Percentiles rank a stretch among this genome's conserved stretches.
Evolutionary conservation across 495 filamentous ascomycete genomes (phyloP).

Genomic region (Talaromyces ruber): DNA sequence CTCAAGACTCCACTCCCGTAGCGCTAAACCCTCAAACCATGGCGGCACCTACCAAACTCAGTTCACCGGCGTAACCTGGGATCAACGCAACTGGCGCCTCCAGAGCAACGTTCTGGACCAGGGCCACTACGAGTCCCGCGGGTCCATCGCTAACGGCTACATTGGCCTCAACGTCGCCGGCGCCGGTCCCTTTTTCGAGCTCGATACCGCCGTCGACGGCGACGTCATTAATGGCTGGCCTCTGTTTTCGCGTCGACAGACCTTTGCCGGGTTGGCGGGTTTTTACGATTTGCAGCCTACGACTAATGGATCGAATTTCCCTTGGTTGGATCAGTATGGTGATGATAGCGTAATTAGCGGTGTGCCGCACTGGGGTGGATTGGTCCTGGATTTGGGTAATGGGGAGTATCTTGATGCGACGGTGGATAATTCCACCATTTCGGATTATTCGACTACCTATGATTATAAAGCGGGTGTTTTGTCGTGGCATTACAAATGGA

Average conservation of each 20-base stretch:
- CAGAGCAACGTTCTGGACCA: slow-evolving; percentile 45
- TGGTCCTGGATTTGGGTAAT: slow-evolving; percentile 50
- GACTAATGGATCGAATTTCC: slow-evolving; percentile 59
- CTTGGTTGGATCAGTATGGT: slow-evolving; percentile 64
- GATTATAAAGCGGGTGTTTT: slow-evolving; percentile 55
- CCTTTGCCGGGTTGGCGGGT: slow-evolving; percentile 66
- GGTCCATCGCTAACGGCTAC: slow-evolving; percentile 57
- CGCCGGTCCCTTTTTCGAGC: slow-evolving; percentile 62
- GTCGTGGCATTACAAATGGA: slow-evolving; percentile 61
- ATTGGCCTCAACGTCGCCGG: slow-evolving; percentile 53
- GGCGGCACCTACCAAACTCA: slow-evolving; percentile 32
- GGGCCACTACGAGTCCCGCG: slow-evolving; percentile 54
- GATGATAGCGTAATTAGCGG: slow-evolving; percentile 67
- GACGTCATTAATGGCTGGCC: slow-evolving; percentile 69
- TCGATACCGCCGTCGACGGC: slow-evolving; percentile 40
- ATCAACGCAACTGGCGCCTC: slow-evolving; percentile 54
- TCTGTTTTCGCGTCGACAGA: slow-evolving; percentile 55
- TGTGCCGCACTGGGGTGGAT: slow-evolving; percentile 60
- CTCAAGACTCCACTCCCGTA: not conserved
- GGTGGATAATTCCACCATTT: slow-evolving; percentile 50
- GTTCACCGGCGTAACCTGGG: slow-evolving; percentile 50
- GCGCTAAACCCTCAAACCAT: not conserved
- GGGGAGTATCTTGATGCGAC: slow-evolving; percentile 50
- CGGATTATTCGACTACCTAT: slow-evolving; percentile 51
- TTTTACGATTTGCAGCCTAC: slow-evolving; percentile 60